Evolutionary conservation across 768 basidiomycete species (phyloP).

Genomic region (Trametes gibbosa): DNA sequence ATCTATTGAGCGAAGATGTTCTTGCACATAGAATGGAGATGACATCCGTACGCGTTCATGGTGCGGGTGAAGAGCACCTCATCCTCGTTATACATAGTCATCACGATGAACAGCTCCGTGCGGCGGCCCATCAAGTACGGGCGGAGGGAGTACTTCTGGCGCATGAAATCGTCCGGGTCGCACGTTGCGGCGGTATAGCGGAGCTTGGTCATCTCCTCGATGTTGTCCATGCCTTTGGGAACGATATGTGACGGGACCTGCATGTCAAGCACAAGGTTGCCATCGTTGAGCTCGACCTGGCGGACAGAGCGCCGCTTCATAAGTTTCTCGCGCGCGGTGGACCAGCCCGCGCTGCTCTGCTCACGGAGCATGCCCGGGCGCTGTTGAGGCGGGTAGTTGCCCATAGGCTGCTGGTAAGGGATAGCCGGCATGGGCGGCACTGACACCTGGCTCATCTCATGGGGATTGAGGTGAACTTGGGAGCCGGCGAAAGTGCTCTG

Average conservation of each 20-base stretch:
- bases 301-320: slow-evolving; percentile 78
- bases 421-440: slow-evolving; percentile 55
- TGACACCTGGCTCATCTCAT: slow-evolving; percentile 54
- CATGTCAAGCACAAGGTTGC: slow-evolving; percentile 84
- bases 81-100: slow-evolving; percentile 97
- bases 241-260: slow-evolving; percentile 77
- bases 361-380: slow-evolving; percentile 47
- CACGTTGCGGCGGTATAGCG: slow-evolving; percentile 87
- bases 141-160: slow-evolving; percentile 71
- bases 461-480: slow-evolving; percentile 65
- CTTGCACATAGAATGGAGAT: background rate
- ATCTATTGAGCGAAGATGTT: background rate
- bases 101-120: slow-evolving; percentile 92
- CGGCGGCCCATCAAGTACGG: slow-evolving; percentile 76
- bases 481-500: slow-evolving; percentile 67
- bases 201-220: slow-evolving; percentile 81
- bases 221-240: slow-evolving; percentile 56
- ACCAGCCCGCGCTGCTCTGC: slow-evolving; percentile 55
- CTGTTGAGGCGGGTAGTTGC: slow-evolving; percentile 62
- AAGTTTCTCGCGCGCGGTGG: slow-evolving; percentile 71
- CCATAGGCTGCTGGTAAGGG: slow-evolving; percentile 40
- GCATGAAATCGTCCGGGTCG: slow-evolving; percentile 86
- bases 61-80: slow-evolving; percentile 75
- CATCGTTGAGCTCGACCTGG: slow-evolving; percentile 76
- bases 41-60: slow-evolving; percentile 70